A percentile compares a stretch with the other conserved stretches of the same genome.
Evolutionary conservation across 345 rosid species (phyloP).

Genomic region (Moricandia moricandioides): DNA sequence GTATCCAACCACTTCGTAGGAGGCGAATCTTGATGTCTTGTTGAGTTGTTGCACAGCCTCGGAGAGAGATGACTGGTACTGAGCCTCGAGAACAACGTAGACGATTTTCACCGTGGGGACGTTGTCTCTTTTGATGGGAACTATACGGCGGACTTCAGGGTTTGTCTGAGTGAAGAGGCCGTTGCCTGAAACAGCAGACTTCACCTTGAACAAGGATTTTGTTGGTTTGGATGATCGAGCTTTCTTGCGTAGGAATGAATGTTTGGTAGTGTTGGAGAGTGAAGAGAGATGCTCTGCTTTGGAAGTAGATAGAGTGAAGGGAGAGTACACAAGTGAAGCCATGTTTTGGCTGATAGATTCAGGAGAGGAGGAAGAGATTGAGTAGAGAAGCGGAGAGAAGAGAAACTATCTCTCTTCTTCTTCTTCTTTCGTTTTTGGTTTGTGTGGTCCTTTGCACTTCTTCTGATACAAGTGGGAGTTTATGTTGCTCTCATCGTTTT

Average conservation of each 20-base stretch:
- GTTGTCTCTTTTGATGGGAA: constrained; percentile 65
- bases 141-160: constrained; percentile 84
- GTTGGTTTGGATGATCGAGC: constrained; percentile 9
- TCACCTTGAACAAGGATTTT: constrained; percentile 50
- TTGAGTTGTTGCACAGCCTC: constrained; percentile 78
- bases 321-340: constrained; percentile 75
- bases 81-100: constrained; percentile 96
- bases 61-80: constrained; percentile 86
- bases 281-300: constrained; percentile 73
- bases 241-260: constrained; percentile 50
- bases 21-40: constrained; percentile 56
- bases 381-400: background rate
- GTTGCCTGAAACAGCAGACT: constrained; percentile 70
- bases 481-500: constrained; percentile 21
- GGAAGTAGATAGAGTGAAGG: constrained; percentile 60
- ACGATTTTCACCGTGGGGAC: constrained; percentile 81
- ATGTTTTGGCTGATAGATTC: constrained; percentile 37
- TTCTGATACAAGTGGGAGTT: background rate
- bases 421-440: background rate
- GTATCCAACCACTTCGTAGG: constrained; percentile 89
- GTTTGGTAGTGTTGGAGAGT: constrained; percentile 46
- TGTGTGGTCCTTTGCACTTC: constrained; percentile 1
- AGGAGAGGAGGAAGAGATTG: background rate
- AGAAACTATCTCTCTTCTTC: background rate
- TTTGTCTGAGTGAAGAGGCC: constrained; percentile 96